Evolutionary conservation across 352 stramenopile species (phyloP), one percentile per base, ranked within the genome.

Genomic region (Globisporangium perplexum): DNA sequence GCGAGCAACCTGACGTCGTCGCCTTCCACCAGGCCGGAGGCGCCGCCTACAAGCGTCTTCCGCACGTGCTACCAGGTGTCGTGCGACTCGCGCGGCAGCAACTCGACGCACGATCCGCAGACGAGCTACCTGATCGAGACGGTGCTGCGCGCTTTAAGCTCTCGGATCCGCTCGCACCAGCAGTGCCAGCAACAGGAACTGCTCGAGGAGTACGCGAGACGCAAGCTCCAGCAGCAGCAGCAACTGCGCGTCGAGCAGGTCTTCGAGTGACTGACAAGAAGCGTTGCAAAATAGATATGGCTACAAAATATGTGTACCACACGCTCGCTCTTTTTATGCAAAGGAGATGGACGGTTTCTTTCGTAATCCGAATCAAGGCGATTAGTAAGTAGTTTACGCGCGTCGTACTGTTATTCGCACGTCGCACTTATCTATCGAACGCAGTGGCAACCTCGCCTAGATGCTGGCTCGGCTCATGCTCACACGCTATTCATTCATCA

Each of bases 41-140:
- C 11, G 33, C 33, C 43, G 28, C 17, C 41, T 3, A 47, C 26
- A 18, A 49, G 17, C 23, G 15, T 61, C 2, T 51, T 51, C 22
- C 55, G 41, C 4, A 46, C 38, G 24, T 55, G 39, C 33, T 61
- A 61, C 42, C 55, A 55, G n/a, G 48, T 51, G n/a, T 55, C 46
- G 22, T 53, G 47, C 31, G 55, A 61, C 17, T 42, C 54, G 45
- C 17, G 8, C 18, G 43, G 35, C 1, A 7, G 31, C 18, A 4
- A 30, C 4, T 18, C 33, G 4, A 10, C 35, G n/a, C 33, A n/a
- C 38, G 48, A 46, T 18, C 36, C 26, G 7, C 20, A 20, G 8
- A 59, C 35, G 33, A 59, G 4, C 11, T 18, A 4, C 11, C 36
- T 62, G 24, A 56, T 56, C 26, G 47, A 60, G 26, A 24, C 4